Conservation (phyloP, 129 eudicot species). For the Tagetes patula region DNA sequence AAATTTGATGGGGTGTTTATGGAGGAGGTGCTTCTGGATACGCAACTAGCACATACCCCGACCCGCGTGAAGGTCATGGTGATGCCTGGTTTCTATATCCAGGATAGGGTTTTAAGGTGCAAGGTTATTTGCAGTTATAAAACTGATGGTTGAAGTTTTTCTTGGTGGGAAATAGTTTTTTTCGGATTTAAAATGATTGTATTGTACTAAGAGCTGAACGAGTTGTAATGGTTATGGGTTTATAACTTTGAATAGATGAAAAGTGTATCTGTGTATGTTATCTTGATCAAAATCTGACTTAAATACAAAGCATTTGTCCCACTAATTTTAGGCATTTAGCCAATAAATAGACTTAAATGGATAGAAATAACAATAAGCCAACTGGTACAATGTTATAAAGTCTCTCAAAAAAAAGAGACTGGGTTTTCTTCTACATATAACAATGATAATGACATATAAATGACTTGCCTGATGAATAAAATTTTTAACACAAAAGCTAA, state of each 20-base stretch:
- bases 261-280: no score
- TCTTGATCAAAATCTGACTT: no score
- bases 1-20: constrained; percentile 58
- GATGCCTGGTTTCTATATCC: constrained; percentile 85
- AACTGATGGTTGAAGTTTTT: constrained; percentile 34
- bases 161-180: no score
- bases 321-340: background rate
- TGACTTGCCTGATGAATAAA: constrained; percentile 13
- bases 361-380: constrained; percentile 19
- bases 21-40: constrained; percentile 68
- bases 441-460: background rate
- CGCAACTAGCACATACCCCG: constrained; percentile 45
- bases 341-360: constrained; percentile 3
- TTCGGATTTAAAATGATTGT: background rate
- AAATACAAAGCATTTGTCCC: background rate
- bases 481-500: constrained; percentile 19
- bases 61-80: constrained; percentile 76
- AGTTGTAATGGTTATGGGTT: background rate
- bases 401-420: constrained; percentile 27
- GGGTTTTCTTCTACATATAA: constrained; percentile 25
- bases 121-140: constrained; percentile 87
- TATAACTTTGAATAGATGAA: no score
- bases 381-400: constrained; percentile 23
- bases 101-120: constrained; percentile 70
- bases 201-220: constrained; percentile 28